Conservation (phyloP, 2,329 filamentous ascomycete species). For the Arthrinium phaeospermum region DNA sequence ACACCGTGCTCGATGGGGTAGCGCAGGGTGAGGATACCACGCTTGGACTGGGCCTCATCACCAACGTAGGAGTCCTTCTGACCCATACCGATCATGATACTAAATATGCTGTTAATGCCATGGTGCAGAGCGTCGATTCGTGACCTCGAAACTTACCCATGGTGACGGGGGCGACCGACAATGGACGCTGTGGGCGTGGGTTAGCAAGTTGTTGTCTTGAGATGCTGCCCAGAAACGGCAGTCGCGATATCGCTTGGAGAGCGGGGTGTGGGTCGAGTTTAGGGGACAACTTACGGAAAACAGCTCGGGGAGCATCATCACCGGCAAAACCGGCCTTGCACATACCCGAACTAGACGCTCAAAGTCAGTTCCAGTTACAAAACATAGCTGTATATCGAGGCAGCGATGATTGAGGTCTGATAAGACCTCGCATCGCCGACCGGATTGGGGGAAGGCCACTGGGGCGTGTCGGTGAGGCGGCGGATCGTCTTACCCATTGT, state of each 20-base stretch:
- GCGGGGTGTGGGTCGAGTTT: conserved; percentile 44
- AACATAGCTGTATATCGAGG: not conserved
- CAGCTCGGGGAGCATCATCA: conserved; percentile 99
- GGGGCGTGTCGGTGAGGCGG: conserved; percentile 42
- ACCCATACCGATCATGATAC: conserved; percentile 99
- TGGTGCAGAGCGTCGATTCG: not conserved
- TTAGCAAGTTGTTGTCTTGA: conserved; percentile 41
- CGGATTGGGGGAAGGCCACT: not conserved
- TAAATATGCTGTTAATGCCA: conserved; percentile 42
- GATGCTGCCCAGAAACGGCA: conserved; percentile 25
- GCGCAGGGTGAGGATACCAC: conserved; percentile 99
- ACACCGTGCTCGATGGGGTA: conserved; percentile 99
- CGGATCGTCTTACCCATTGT: conserved; percentile 94
- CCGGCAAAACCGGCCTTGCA: conserved; percentile 99
- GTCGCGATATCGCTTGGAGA: conserved; percentile 38
- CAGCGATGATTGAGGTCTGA: conserved; percentile 8
- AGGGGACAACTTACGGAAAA: conserved; percentile 87
- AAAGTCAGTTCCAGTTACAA: conserved; percentile 33
- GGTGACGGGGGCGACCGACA: conserved; percentile 98
- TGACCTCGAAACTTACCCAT: conserved; percentile 77
- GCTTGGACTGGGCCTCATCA: conserved; percentile 99
- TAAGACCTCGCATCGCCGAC: not conserved
- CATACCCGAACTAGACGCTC: conserved; percentile 90
- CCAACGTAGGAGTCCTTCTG: conserved; percentile 99
- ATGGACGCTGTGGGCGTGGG: conserved; percentile 77